phyloP scores from a whole-genome alignment of 192 early-diverging fungal species.

The Lobosporangium transversale region DNA sequence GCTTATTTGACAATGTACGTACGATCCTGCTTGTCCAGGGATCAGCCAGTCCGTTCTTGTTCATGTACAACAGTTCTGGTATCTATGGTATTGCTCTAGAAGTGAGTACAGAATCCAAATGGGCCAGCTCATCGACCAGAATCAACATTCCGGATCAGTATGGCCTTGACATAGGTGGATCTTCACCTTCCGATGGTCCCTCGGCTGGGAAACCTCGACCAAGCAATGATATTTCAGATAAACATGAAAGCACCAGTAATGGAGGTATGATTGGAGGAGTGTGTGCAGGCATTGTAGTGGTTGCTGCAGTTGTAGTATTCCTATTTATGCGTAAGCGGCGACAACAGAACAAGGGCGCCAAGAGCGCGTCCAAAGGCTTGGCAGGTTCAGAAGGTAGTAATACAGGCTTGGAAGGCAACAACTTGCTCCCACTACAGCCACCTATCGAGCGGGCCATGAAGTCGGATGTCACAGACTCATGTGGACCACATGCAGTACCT shows the following conservation, averaged over 20 bases:
- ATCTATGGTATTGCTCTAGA: not conserved
- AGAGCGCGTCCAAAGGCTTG: not conserved
- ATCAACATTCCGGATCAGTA: not conserved
- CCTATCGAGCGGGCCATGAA: not conserved
- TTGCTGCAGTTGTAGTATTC: not conserved
- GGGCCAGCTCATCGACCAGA: not conserved
- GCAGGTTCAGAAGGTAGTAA: not conserved
- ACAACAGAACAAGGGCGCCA: not conserved
- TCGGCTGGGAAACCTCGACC: not conserved
- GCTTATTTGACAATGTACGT: not conserved
- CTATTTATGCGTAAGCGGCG: not conserved
- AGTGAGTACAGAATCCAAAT: too few species aligned
- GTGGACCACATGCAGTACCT: not conserved
- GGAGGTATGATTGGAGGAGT: not conserved
- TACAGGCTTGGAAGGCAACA: not conserved
- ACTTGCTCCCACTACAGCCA: not conserved
- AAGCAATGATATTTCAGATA: too few species aligned
- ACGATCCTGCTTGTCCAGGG: not conserved
- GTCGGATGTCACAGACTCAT: not conserved
- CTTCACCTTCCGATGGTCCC: not conserved
- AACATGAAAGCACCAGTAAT: too few species aligned
- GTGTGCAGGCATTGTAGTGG: not conserved
- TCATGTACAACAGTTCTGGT: conserved; percentile 2
- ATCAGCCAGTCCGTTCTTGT: not conserved
- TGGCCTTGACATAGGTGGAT: not conserved